A percentile compares a stretch with the other conserved stretches of the same genome.
These are phyloP conservation scores for Tulasnella sp. DNA, from an alignment of 768 basidiomycete genomes.

Conservation along the genomic window DNA sequence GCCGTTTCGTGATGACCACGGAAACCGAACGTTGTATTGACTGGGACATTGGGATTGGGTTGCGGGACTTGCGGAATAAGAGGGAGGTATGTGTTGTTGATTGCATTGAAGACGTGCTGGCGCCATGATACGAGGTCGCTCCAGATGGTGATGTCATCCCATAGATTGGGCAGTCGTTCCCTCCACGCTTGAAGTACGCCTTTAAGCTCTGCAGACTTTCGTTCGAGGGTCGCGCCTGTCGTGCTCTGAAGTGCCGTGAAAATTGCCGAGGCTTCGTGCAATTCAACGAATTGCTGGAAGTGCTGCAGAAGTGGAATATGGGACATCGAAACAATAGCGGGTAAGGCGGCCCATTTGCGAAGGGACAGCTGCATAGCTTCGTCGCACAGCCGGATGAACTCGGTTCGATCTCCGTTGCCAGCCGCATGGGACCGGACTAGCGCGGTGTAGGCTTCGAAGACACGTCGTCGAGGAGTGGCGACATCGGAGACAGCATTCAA, in stretches of 20 bases:
- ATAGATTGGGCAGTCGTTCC: conserved; percentile 89
- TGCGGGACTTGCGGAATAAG: conserved; percentile 53
- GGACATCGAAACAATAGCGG: conserved; percentile 79
- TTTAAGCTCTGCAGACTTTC: conserved; percentile 92
- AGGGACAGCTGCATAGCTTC: conserved; percentile 96
- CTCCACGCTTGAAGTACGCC: conserved; percentile 96
- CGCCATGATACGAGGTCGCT: conserved; percentile 99
- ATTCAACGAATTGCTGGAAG: conserved; percentile 98
- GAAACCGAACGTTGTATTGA: conserved; percentile 80
- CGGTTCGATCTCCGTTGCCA: conserved; percentile 67
- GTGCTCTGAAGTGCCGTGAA: conserved; percentile 87
- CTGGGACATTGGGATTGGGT: conserved; percentile 35
- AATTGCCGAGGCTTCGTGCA: conserved; percentile 92
- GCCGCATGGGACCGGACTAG: conserved; percentile 70
- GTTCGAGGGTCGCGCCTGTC: conserved; percentile 82
- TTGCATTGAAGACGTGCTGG: conserved; percentile 95
- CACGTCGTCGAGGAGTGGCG: conserved; percentile 88
- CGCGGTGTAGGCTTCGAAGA: conserved; percentile 94
- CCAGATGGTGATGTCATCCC: conserved; percentile 98
- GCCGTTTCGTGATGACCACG: conserved; percentile 98
- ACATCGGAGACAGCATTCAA: conserved; percentile 76
- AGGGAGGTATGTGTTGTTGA: conserved; percentile 94
- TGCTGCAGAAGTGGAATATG: conserved; percentile 94
- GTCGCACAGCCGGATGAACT: conserved; percentile 85
- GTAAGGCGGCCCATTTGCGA: conserved; percentile 91